Conservation (phyloP, 768 basidiomycete genomes). For the Fistulinella prunicolor region DNA sequence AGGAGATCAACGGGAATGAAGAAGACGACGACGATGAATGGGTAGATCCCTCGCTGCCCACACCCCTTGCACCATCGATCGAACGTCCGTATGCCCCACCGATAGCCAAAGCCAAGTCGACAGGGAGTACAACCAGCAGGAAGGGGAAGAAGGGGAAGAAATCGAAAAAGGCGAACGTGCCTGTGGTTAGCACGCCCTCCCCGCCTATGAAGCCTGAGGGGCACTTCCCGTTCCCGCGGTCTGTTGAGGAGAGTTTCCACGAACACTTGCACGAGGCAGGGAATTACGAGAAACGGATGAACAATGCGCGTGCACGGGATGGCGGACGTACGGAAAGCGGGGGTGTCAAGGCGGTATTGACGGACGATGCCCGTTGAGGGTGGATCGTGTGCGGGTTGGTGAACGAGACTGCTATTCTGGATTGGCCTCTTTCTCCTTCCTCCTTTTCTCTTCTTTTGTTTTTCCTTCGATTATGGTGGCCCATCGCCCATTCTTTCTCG, state of each 20-base stretch:
- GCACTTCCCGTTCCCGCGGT: constrained; percentile 66
- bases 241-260: constrained; percentile 38
- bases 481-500: constrained; percentile 5
- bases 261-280: constrained; percentile 21
- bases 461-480: constrained; percentile 10
- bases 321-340: constrained; percentile 85
- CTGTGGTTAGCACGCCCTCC: constrained; percentile 38
- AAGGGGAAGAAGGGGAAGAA: constrained; percentile 38
- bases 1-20: constrained; percentile 29
- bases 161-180: constrained; percentile 34
- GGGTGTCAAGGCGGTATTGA: constrained; percentile 73
- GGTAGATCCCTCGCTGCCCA: constrained; percentile 63
- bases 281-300: constrained; percentile 55
- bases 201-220: constrained; percentile 30
- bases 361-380: constrained; percentile 34
- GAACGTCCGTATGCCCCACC: constrained; percentile 28
- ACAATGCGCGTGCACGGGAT: constrained; percentile 69
- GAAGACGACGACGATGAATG: constrained; percentile 51
- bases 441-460: constrained; percentile 3
- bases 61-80: constrained; percentile 28
- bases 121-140: constrained; percentile 23
- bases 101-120: constrained; percentile 25
- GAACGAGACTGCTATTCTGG: constrained; percentile 14
- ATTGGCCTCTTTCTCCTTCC: neutral
- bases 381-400: constrained; percentile 5